Conservation (phyloP, 1,284 basidiomycete genomes). For the Ustilago xerochloae region DNA sequence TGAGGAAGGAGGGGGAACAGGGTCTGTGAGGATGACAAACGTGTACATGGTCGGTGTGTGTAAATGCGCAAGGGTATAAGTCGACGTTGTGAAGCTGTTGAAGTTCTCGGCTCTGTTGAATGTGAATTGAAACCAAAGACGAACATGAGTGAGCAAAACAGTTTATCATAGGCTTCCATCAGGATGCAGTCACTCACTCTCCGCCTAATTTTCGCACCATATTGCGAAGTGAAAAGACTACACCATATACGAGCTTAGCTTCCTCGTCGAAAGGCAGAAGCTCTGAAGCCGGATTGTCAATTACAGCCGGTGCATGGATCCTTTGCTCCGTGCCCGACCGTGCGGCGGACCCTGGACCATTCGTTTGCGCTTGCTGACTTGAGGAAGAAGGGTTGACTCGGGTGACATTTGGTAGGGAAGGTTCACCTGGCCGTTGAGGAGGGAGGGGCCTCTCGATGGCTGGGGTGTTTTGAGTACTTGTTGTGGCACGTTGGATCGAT, state of each 20-base stretch:
- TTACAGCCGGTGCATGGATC: constrained; percentile 1
- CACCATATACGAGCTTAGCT: constrained; percentile 95
- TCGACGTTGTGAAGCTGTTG: constrained; percentile 87
- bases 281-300: constrained; percentile 20
- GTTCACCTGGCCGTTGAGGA: constrained; percentile 27
- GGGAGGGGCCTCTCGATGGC: constrained; percentile 14
- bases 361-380: not conserved
- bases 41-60: constrained; percentile 93
- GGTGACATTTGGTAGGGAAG: constrained; percentile 46
- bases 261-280: constrained; percentile 88
- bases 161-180: no score
- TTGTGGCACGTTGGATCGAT: constrained; percentile 52
- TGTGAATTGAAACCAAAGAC: not conserved
- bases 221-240: constrained; percentile 88
- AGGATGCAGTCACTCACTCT: no score
- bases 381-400: constrained; percentile 5
- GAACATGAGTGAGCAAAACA: not conserved
- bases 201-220: constrained; percentile 87
- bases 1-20: constrained; percentile 72
- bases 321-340: constrained; percentile 4
- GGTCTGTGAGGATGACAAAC: constrained; percentile 92
- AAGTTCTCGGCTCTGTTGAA: constrained; percentile 76
- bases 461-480: constrained; percentile 5
- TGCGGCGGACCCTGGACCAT: not conserved
- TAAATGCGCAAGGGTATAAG: constrained; percentile 92